These are phyloP conservation scores for Thozetella sp. DNA, from an alignment of 495 filamentous ascomycete species.

Conservation along the genomic window DNA sequence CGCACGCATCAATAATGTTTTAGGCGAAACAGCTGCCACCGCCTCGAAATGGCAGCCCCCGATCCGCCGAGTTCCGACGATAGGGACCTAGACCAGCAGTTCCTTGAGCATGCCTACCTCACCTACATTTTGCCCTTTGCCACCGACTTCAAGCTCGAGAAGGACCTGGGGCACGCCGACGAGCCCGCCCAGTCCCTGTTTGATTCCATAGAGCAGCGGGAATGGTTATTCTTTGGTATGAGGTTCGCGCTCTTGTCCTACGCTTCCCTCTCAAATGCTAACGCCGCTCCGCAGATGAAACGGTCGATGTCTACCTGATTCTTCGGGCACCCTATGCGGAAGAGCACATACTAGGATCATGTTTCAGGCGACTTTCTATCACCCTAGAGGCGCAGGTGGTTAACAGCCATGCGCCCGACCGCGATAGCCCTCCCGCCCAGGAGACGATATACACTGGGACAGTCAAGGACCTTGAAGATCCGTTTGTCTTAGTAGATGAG, in stretches of 20 bases:
- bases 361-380: slow-evolving; percentile 65
- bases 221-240: slow-evolving; percentile 69
- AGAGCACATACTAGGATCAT: slow-evolving; percentile 57
- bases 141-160: slow-evolving; percentile 66
- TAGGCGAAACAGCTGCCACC: not conserved
- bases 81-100: slow-evolving; percentile 37
- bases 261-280: slow-evolving; percentile 55
- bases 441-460: slow-evolving; percentile 69
- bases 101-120: slow-evolving; percentile 72
- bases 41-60: slow-evolving; percentile 14
- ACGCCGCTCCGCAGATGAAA: slow-evolving; percentile 76
- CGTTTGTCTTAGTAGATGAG: slow-evolving; percentile 60
- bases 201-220: slow-evolving; percentile 46
- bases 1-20: too few species aligned
- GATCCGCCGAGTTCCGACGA: slow-evolving; percentile 6
- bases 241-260: slow-evolving; percentile 26
- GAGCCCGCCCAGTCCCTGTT: slow-evolving; percentile 43
- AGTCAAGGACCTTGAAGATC: slow-evolving; percentile 61
- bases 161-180: slow-evolving; percentile 47
- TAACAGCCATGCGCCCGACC: slow-evolving; percentile 51
- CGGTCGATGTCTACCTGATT: slow-evolving; percentile 70
- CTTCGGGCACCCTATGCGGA: slow-evolving; percentile 68
- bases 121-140: slow-evolving; percentile 78
- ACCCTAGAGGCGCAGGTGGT: slow-evolving; percentile 73
- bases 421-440: slow-evolving; percentile 49